Base-by-base conservation (phyloP, 139 green algal species). In the Astrephomene gubernaculifera region DNA sequence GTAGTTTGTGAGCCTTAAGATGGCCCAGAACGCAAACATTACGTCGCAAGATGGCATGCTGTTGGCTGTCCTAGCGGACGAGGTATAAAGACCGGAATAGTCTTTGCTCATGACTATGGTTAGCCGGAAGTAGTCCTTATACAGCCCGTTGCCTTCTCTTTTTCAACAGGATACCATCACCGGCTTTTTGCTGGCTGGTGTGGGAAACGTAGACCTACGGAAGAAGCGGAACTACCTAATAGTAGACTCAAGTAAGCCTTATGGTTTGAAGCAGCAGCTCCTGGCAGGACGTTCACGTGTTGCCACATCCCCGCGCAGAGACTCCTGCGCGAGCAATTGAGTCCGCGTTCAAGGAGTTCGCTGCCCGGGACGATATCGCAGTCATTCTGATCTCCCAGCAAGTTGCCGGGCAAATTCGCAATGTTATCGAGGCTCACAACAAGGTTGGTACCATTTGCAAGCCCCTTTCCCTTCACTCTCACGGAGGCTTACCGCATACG, bases 311-410 rank as follows among this genome's bases (percentile, higher is more conserved):
- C 35, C 10, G 0, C 21, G 39, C 79, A 86, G 79, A 86, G 79
- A 86, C 79, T 0, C 57, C 79, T 1, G 24, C 54, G 4, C 79
- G 79, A 3, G 63, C 89, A n/a, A 98, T 99, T 49, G 98, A 99
- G 89, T 79, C 92, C 2, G 87, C 95, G 2, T 99, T 99, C 88
- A 97, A 96, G 84, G 96, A 99, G 41, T 99, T 98, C 83, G 97
- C 95, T 0, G 87, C 71, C 5, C 88, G 98, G 4, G 96, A 98
- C 4, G 98, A 99, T 89, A 87, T 99, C 24, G 96, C 97, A 0
- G 96, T 99, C 35, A 81, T 99, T 19, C 90, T 99, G 22, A 99
- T 99, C 72, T 97, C 92, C 49, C 98, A 99, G 72, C 86, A 93
- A 68, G 88, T 95, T 35, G 94, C 97, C 24, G 96, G 96, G 78